Conservation (phyloP, 192 early-diverging fungal genomes). For the Paraglomus brasilianum region DNA sequence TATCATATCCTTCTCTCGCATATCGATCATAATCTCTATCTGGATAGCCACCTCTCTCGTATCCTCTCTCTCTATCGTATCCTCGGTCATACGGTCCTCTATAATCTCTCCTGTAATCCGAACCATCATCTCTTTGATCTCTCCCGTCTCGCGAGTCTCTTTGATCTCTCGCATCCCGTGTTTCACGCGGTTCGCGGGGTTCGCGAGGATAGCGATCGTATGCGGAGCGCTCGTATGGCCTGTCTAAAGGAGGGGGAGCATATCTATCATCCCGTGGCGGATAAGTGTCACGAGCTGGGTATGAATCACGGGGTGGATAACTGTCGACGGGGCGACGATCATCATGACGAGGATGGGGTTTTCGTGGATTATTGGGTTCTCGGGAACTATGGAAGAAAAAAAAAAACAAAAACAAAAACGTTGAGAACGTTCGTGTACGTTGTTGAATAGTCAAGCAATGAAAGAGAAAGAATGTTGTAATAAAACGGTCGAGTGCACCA, state of each 20-base stretch:
- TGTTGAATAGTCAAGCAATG: background rate
- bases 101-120: constrained; percentile 29
- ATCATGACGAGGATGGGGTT: constrained; percentile 13
- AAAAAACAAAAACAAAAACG: too few relatives aligned
- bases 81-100: constrained; percentile 20
- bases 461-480: too few relatives aligned
- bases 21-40: constrained; percentile 21
- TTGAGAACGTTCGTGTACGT: background rate
- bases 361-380: background rate
- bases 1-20: constrained; percentile 21
- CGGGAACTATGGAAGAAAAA: background rate
- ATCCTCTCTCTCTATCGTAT: constrained; percentile 29
- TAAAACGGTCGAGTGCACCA: too few relatives aligned
- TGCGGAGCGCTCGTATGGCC: constrained; percentile 5
- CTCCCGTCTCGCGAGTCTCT: constrained; percentile 21
- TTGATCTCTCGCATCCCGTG: constrained; percentile 13
- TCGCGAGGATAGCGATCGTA: constrained; percentile 27
- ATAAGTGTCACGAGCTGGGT: constrained; percentile 6
- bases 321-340: constrained; percentile 21
- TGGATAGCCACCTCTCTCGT: constrained; percentile 22
- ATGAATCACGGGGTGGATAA: constrained; percentile 16
- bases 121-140: constrained; percentile 20
- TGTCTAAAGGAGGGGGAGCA: background rate
- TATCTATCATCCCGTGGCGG: constrained; percentile 20
- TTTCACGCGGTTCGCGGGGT: constrained; percentile 9